Evolutionary conservation across 352 stramenopile species (phyloP), one percentile per base, ranked within the genome.

Genomic region (Globisporangium yorkense): DNA sequence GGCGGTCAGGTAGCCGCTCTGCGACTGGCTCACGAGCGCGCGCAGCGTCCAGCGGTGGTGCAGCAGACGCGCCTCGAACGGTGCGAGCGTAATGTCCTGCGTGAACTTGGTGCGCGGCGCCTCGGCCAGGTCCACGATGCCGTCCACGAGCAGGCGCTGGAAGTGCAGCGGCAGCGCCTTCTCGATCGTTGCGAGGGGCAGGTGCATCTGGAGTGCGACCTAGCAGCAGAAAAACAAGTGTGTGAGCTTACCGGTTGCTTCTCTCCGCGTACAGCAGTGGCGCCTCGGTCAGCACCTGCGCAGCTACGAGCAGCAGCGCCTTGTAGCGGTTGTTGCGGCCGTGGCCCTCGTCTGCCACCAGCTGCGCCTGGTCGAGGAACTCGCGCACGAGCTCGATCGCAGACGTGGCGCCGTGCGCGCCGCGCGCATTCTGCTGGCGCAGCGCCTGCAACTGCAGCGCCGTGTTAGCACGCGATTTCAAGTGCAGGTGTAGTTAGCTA

Each of bases 281-380:
- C 1, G 18, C 21, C 5, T 27, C 10, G 15, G 15, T 5, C 20
- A 20, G 9, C 31, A 65, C 84, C 51, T 90, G 78, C 2, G 84
- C 84, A 13, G 84, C 84, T 20, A 91, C 55, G n/a, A 80, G 74
- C 43, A 89, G 64, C 57, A 94, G 58, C 27, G 77, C 80, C 40
- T 70, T 71, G 66, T 91, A 88, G 33, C 84, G 74, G 47, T 89
- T 84, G 67, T 90, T 88, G 61, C 80, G 77, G 33, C 72, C 67
- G 61, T 90, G 82, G 48, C 81, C 77, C 61, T 92, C 80, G 61
- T 89, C 72, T 2, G 84, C 78, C 12, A 90, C 82, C 31, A 92
- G 77, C 66, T 94, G 80, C 59, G 80, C 84, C 56, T 94, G 84
- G 64, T 90, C 79, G 29, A 94, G 68, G 63, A 94, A 89, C 66